These are phyloP conservation scores for Cerioporus squamosus DNA, from an alignment of 1,284 basidiomycete genomes.

Conservation along the genomic window DNA sequence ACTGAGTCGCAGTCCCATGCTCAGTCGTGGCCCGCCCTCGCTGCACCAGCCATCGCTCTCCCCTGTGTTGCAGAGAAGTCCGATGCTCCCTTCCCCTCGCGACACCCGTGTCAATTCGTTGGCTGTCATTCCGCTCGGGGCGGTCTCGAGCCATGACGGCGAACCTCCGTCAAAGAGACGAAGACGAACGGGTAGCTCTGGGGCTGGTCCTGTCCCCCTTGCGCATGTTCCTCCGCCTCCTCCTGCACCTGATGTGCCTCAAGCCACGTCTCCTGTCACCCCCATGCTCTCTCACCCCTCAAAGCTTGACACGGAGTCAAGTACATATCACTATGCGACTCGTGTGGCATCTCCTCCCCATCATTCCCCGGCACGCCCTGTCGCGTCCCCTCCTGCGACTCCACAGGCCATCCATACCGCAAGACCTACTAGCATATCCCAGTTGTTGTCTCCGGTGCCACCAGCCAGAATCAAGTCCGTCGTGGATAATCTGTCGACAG, in stretches of 20 bases:
- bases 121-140: slow-evolving; percentile 18
- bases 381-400: not conserved
- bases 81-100: slow-evolving; percentile 17
- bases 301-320: too few species aligned
- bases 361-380: not conserved
- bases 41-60: slow-evolving; percentile 18
- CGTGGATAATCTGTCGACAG: not conserved
- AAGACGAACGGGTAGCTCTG: slow-evolving; percentile 16
- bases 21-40: slow-evolving; percentile 17
- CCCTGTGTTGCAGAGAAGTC: slow-evolving; percentile 17
- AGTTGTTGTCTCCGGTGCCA: slow-evolving; percentile 10
- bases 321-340: too few species aligned
- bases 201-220: slow-evolving; percentile 2
- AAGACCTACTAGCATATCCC: slow-evolving; percentile 12
- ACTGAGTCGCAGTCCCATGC: not conserved
- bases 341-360: not conserved
- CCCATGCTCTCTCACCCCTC: not conserved
- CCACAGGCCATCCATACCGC: not conserved
- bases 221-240: not conserved
- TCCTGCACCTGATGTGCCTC: not conserved
- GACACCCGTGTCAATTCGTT: slow-evolving; percentile 18
- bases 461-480: not conserved
- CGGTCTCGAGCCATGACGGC: slow-evolving; percentile 15
- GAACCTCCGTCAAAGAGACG: slow-evolving; percentile 29
- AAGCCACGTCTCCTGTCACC: not conserved